Percentiles rank a stretch among this genome's conserved stretches.
Evolutionary conservation across 441 rosid species (phyloP).

Genomic region (Pelargonium cotyledonis): DNA sequence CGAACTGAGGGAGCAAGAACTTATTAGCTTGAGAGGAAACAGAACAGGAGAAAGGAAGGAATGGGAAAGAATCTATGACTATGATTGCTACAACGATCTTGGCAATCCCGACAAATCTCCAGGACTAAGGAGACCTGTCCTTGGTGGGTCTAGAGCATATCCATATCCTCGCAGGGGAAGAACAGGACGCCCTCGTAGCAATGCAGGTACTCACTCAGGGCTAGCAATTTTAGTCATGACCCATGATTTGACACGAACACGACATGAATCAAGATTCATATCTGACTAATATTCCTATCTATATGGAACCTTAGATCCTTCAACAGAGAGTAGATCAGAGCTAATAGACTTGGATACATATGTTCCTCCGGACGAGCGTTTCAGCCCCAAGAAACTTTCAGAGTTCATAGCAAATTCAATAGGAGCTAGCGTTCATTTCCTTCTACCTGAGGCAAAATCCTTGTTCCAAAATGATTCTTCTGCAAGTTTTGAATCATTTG

Average conservation of each 20-base stretch:
- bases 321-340: constrained; percentile 27
- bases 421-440: constrained; percentile 36
- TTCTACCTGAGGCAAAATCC: constrained; percentile 34
- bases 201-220: constrained; percentile 29
- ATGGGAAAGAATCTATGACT: constrained; percentile 58
- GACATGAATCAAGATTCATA: background rate
- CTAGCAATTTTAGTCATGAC: background rate
- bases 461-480: constrained; percentile 23
- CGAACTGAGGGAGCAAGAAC: constrained; percentile 46
- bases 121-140: constrained; percentile 35
- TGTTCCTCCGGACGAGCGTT: constrained; percentile 61
- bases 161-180: constrained; percentile 63
- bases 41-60: constrained; percentile 48
- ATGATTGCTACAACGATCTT: constrained; percentile 52
- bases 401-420: constrained; percentile 38
- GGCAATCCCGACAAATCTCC: constrained; percentile 39
- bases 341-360: constrained; percentile 32
- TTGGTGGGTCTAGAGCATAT: constrained; percentile 40
- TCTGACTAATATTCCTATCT: background rate
- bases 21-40: constrained; percentile 45
- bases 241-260: too few relatives aligned
- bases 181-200: constrained; percentile 37
- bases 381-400: constrained; percentile 43
- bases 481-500: constrained; percentile 38
- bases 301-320: constrained; percentile 21